Evolutionary conservation across 352 stramenopile genomes (phyloP).

Genomic region (Pythium diclinum): DNA sequence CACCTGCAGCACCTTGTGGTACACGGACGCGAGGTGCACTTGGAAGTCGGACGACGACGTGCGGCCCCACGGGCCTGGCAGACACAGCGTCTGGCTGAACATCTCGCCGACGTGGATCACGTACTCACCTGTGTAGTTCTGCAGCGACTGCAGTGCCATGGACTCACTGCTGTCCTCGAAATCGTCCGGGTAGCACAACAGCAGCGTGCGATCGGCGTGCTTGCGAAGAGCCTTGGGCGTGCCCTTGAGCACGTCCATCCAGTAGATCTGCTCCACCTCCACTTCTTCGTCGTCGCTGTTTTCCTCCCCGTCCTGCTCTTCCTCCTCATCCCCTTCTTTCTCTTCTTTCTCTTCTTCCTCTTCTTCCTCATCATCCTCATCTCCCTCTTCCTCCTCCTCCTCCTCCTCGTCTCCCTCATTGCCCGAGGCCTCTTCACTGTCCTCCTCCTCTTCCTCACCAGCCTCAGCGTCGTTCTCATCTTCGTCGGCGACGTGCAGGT

Average conservation of each 20-base stretch:
- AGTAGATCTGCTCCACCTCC: slow-evolving; percentile 83
- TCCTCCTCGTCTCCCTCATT: slow-evolving; percentile 29
- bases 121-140: slow-evolving; percentile 88
- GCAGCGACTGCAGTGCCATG: slow-evolving; percentile 87
- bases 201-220: slow-evolving; percentile 81
- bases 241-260: slow-evolving; percentile 74
- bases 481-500: slow-evolving; percentile 70
- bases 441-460: slow-evolving; percentile 16
- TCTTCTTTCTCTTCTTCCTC: slow-evolving; percentile 32
- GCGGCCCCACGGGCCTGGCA: slow-evolving; percentile 89
- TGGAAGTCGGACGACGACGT: slow-evolving; percentile 93
- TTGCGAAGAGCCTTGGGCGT: slow-evolving; percentile 71
- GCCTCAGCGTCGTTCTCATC: slow-evolving; percentile 30
- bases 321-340: slow-evolving; percentile 28
- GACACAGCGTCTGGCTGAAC: slow-evolving; percentile 85
- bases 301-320: not conserved
- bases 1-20: slow-evolving; percentile 92
- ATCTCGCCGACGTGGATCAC: slow-evolving; percentile 94
- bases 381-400: slow-evolving; percentile 24
- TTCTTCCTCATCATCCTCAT: slow-evolving; percentile 25
- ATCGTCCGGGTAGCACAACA: slow-evolving; percentile 94
- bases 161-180: slow-evolving; percentile 85
- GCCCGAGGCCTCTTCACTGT: slow-evolving; percentile 23
- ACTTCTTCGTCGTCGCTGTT: slow-evolving; percentile 55
- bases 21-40: slow-evolving; percentile 85